Base-by-base conservation (phyloP, 805 yeast genomes). In the Metschnikowia hibisci region DNA sequence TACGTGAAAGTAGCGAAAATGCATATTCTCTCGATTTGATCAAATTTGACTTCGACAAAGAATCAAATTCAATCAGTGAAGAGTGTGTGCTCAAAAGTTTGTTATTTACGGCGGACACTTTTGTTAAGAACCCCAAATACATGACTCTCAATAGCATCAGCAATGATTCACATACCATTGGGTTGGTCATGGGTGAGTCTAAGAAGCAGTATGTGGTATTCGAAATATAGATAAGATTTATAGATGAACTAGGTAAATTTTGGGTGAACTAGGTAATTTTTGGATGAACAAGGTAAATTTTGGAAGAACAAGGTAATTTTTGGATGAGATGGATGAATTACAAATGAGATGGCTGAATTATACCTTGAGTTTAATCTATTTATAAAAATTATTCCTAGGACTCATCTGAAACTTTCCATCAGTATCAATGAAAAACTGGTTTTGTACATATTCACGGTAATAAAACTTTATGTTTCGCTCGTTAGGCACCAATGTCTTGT, bases 161-260 rank as follows among this genome's bases (percentile, higher is more conserved):
- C 2, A 29, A 45, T 3, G 53, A 61, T 20, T 45, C 59, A 0
- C 36, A 37, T 8, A 35, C 29, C 11, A 56, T 61, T 32, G 75
- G 70, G 5, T 69, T 74, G 45, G 45, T 77, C 12, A 46, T 76
- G 28, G 78, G 74, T 47, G 48, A 56, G 7, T 54, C 67, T 20
- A 67, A 57, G 39, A 70, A 65, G 46, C 62, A 67, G 40, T 74
- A 73, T 50, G 48, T 60, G 22, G 63, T 73, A 12, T 56, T 74
- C 29, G 61, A 60, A 74, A 68, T 52, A 44, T 53, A 8, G 54
- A 62, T 23, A 13, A 27, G 30, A 12, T 27, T n/a, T n/a, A n/a
- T n/a, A n/a, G n/a, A n/a, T n/a, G n/a, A n/a, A n/a, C n/a, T n/a
- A n/a, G n/a, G n/a, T n/a, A n/a, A n/a, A n/a, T n/a, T n/a, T n/a